Percentiles rank a stretch among this genome's conserved stretches.
Evolutionary conservation across 345 rosid species (phyloP).

Genomic region (Lepidium africanum): DNA sequence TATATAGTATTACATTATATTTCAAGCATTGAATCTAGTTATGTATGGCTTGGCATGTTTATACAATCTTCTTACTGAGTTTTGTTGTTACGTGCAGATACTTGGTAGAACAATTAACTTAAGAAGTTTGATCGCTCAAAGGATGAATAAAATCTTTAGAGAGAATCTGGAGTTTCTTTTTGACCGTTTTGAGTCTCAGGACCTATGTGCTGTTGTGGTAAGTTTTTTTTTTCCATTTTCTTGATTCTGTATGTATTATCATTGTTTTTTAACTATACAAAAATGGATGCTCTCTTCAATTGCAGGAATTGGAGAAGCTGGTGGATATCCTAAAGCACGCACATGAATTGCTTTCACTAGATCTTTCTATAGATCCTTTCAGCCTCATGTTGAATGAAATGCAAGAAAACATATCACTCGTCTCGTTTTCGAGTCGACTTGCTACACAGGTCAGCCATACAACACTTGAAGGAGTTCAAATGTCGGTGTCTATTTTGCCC

Average conservation of each 20-base stretch:
- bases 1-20: background rate
- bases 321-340: constrained; percentile 69
- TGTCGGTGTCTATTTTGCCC: background rate
- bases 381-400: constrained; percentile 85
- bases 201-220: constrained; percentile 91
- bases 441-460: constrained; percentile 74
- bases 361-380: constrained; percentile 77
- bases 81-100: constrained; percentile 41
- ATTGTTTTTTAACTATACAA: background rate
- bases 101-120: constrained; percentile 91
- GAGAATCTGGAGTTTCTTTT: constrained; percentile 95
- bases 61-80: constrained; percentile 16
- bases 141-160: constrained; percentile 90
- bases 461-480: background rate
- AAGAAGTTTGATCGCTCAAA: constrained; percentile 79
- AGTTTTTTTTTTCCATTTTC: background rate
- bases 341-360: constrained; percentile 71
- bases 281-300: constrained; percentile 5
- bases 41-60: background rate
- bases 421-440: constrained; percentile 92
- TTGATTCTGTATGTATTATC: background rate
- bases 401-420: constrained; percentile 93
- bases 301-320: constrained; percentile 90
- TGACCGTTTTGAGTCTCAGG: constrained; percentile 95
- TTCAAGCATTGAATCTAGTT: constrained; percentile 7